These are phyloP conservation scores for Fusarium pseudonygamai DNA, from an alignment of 2,329 filamentous ascomycete species.

Conservation along the genomic window DNA sequence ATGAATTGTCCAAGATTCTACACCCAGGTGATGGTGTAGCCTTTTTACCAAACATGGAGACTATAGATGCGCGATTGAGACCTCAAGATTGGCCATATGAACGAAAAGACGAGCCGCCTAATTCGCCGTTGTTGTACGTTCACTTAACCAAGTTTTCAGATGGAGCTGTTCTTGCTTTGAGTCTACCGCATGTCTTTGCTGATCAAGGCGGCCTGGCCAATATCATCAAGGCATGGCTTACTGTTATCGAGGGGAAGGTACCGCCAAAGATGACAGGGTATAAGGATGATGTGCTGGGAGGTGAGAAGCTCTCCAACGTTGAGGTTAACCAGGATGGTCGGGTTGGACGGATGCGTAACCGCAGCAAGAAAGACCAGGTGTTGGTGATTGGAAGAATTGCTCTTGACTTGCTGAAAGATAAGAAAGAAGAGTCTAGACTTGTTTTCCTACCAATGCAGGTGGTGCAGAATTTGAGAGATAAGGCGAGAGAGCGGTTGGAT, in stretches of 20 bases:
- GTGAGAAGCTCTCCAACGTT: background rate
- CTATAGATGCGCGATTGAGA: background rate
- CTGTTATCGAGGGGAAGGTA: background rate
- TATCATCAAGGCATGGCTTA: conserved; percentile 10
- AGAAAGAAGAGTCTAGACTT: background rate
- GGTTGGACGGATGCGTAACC: background rate
- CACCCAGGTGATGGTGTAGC: background rate
- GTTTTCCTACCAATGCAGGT: background rate
- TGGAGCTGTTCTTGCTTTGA: background rate
- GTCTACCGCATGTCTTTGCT: conserved; percentile 1
- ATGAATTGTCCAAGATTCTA: background rate
- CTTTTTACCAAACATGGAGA: conserved; percentile 2
- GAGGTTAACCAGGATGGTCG: rapidly evolving
- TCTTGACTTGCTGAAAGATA: background rate
- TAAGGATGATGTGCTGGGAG: background rate
- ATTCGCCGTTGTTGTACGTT: conserved; percentile 2
- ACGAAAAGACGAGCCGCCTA: conserved; percentile 3
- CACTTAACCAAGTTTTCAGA: conserved; percentile 1
- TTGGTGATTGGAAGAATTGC: background rate
- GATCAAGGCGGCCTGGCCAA: conserved; percentile 9
- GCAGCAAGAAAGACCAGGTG: background rate
- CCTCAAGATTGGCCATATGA: conserved; percentile 10
- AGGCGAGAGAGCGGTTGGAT: background rate
- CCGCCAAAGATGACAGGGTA: background rate
- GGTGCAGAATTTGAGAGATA: background rate